phyloP scores from a whole-genome alignment of 352 stramenopile species.

The Pythium phragmiticola region DNA sequence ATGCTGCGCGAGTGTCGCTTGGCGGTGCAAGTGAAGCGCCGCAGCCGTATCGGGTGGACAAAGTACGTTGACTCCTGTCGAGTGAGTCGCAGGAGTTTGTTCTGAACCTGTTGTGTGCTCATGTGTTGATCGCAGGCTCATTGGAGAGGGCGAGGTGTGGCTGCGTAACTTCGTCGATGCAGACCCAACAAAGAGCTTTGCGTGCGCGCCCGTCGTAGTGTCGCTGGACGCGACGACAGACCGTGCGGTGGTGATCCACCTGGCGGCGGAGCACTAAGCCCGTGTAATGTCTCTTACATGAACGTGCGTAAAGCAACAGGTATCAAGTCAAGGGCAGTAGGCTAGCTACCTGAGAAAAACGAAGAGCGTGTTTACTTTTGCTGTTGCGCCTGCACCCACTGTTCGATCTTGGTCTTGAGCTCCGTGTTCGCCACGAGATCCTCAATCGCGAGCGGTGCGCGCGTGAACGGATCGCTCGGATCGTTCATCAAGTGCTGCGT shows the following conservation, averaged over 20 bases:
- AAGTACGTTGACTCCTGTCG: not conserved
- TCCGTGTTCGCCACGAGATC: conserved; percentile 58
- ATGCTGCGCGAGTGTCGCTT: conserved; percentile 18
- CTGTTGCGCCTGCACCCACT: conserved; percentile 39
- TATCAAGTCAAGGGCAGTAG: too few relatives aligned
- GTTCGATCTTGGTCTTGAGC: conserved; percentile 67
- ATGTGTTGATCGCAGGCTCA: not conserved
- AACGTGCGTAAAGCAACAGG: too few relatives aligned
- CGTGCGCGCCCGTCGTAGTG: not conserved
- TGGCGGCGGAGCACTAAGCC: not conserved
- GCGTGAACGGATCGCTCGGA: conserved; percentile 96
- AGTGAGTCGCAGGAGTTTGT: not conserved
- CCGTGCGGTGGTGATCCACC: not conserved
- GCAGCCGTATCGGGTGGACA: conserved; percentile 15
- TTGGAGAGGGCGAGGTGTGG: conserved; percentile 1
- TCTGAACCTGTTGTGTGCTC: not conserved
- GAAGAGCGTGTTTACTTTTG: conserved; percentile 1
- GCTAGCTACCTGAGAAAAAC: too few relatives aligned
- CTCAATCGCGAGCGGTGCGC: conserved; percentile 80
- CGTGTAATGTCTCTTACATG: not conserved
- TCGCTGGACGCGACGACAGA: not conserved
- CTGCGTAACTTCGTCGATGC: conserved; percentile 1
- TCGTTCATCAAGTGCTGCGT: conserved; percentile 97
- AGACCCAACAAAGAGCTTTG: not conserved
- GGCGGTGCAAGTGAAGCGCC: conserved; percentile 14